phyloP scores from a whole-genome alignment of 768 basidiomycete species.

The Cytidiella melzeri region DNA sequence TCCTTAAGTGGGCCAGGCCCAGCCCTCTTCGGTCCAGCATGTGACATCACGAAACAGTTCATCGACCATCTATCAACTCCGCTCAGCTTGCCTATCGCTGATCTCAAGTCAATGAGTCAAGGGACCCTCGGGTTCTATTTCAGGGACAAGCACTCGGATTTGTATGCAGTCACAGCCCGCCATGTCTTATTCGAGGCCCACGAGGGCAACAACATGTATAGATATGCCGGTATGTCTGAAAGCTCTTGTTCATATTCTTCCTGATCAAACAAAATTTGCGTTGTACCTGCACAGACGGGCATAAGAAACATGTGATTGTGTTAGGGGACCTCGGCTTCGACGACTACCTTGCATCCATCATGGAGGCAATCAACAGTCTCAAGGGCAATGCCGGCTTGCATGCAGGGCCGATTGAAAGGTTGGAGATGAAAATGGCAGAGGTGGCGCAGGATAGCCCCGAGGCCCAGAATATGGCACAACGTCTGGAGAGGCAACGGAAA shows the following conservation, averaged over 20 bases:
- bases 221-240: conserved; percentile 8
- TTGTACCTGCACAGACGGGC: conserved; percentile 16
- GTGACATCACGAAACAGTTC: conserved; percentile 26
- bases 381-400: conserved; percentile 15
- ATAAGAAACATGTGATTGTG: conserved; percentile 24
- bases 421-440: conserved; percentile 15
- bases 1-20: conserved; percentile 14
- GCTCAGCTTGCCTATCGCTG: conserved; percentile 33
- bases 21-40: conserved; percentile 15
- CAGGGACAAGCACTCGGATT: conserved; percentile 21
- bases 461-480: too few relatives aligned
- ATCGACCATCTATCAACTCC: conserved; percentile 29
- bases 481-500: too few relatives aligned
- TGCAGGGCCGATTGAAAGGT: conserved; percentile 15
- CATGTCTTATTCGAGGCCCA: conserved; percentile 25
- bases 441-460: conserved; percentile 15
- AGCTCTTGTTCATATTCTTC: too few relatives aligned
- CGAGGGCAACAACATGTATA: conserved; percentile 19
- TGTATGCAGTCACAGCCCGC: conserved; percentile 29
- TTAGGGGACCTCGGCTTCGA: conserved; percentile 22
- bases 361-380: conserved; percentile 18
- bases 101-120: conserved; percentile 29
- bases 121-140: conserved; percentile 35
- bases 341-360: conserved; percentile 20
- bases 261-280: conserved; percentile 15